phyloP scores from a whole-genome alignment of 2,329 filamentous ascomycete species.

The Fusarium avenaceum region DNA sequence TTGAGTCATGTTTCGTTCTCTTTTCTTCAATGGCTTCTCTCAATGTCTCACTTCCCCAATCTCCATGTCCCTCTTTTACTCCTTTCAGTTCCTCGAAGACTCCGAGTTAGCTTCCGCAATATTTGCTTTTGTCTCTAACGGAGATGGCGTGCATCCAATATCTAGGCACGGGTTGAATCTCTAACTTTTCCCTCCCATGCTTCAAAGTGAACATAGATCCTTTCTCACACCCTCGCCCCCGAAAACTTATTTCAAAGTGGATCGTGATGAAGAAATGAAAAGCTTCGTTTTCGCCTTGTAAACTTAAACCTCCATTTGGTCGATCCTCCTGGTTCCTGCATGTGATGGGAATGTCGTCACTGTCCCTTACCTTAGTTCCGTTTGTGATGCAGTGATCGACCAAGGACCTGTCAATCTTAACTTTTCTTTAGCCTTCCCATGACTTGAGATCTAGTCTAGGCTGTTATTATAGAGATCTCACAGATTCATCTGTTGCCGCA shows the following conservation, averaged over 20 bases:
- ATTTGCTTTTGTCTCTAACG: constrained; percentile 21
- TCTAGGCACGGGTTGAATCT: constrained; percentile 18
- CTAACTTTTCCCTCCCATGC: not conserved
- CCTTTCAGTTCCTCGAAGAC: constrained; percentile 21
- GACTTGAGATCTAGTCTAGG: constrained; percentile 3
- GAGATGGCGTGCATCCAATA: constrained; percentile 18
- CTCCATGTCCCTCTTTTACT: constrained; percentile 30
- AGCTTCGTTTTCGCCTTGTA: constrained; percentile 11
- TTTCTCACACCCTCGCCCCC: constrained; percentile 12
- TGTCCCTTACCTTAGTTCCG: constrained; percentile 20
- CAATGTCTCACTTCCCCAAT: constrained; percentile 39
- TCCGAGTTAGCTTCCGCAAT: constrained; percentile 27
- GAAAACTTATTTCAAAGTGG: constrained; percentile 6
- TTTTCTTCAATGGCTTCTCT: constrained; percentile 29
- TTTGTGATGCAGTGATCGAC: constrained; percentile 26
- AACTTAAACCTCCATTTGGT: constrained; percentile 13
- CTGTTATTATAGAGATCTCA: constrained; percentile 4
- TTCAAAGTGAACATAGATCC: constrained; percentile 11
- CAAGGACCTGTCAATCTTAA: constrained; percentile 16
- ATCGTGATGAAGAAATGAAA: constrained; percentile 28
- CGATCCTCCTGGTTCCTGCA: constrained; percentile 29
- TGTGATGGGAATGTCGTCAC: constrained; percentile 28
- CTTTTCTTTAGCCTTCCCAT: not conserved
- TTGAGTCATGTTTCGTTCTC: constrained; percentile 9
- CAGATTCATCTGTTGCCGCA: not conserved